Conservation (phyloP, 192 early-diverging fungal genomes). For the Backusella tuberculispora region DNA sequence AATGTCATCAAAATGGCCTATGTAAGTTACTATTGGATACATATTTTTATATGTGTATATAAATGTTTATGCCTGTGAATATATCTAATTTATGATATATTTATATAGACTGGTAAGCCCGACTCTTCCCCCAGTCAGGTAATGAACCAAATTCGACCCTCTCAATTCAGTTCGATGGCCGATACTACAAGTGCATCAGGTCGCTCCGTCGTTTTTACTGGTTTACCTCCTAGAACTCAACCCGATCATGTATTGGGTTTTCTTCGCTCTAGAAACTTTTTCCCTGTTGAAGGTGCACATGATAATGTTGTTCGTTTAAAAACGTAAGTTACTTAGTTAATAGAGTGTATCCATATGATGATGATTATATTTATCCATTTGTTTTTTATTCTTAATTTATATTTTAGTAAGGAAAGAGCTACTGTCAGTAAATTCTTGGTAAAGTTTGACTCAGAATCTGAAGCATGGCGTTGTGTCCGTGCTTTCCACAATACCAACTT, state of each 20-base stretch:
- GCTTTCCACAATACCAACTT: conserved; percentile 36
- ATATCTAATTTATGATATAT: neutral
- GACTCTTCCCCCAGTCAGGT: neutral
- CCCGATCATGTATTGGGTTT: conserved; percentile 26
- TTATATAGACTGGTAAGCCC: conserved; percentile 11
- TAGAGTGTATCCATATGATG: neutral
- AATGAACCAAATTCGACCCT: conserved; percentile 15
- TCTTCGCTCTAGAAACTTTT: conserved; percentile 33
- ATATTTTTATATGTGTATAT: neutral
- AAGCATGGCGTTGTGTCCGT: conserved; percentile 43
- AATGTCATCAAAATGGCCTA: conserved; percentile 20
- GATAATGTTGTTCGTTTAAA: conserved; percentile 28
- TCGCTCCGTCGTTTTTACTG: conserved; percentile 31
- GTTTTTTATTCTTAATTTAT: neutral
- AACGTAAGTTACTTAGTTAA: conserved; percentile 30
- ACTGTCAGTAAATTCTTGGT: conserved; percentile 33
- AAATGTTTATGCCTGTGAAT: neutral
- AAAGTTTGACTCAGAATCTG: conserved; percentile 40
- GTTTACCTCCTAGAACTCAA: conserved; percentile 27
- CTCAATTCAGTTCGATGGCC: conserved; percentile 22
- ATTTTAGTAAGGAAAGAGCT: conserved; percentile 21
- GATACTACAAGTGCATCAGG: conserved; percentile 32
- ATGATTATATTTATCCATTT: neutral
- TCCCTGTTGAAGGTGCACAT: conserved; percentile 35
- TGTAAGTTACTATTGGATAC: conserved; percentile 27